Evolutionary conservation across 495 filamentous ascomycete genomes (phyloP).

Genomic region (Beverwykella pulmonaria): DNA sequence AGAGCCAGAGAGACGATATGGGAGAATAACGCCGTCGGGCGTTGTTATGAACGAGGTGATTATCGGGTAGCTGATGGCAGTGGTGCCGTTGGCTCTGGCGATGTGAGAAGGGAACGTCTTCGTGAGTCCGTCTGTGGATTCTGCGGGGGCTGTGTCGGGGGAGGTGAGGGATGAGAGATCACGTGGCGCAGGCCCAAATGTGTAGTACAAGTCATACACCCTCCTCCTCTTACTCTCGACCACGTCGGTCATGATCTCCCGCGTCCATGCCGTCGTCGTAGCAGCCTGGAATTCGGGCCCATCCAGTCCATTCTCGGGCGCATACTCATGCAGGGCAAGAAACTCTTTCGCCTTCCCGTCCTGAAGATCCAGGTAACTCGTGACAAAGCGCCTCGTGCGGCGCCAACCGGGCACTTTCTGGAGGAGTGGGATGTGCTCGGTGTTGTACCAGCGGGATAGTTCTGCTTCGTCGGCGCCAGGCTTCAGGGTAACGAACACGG

Average conservation of each 20-base stretch:
- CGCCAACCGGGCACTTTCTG: slow-evolving; percentile 75
- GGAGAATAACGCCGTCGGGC: slow-evolving; percentile 65
- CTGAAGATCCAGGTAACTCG: slow-evolving; percentile 55
- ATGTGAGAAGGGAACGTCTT: slow-evolving; percentile 49
- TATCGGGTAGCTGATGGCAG: slow-evolving; percentile 51
- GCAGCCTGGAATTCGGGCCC: slow-evolving; percentile 66
- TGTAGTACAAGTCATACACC: slow-evolving; percentile 72
- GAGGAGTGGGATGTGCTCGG: slow-evolving; percentile 73
- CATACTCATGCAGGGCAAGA: slow-evolving; percentile 72
- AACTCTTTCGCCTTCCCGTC: slow-evolving; percentile 56
- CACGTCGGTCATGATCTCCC: slow-evolving; percentile 57
- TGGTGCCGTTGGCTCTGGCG: not conserved
- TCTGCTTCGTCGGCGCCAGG: slow-evolving; percentile 57
- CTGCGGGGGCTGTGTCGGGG: not conserved
- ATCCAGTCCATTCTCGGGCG: slow-evolving; percentile 62
- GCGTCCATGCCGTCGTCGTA: slow-evolving; percentile 59
- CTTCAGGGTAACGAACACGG: slow-evolving; percentile 61
- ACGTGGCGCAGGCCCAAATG: slow-evolving; percentile 73
- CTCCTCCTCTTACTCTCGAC: slow-evolving; percentile 60
- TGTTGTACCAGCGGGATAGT: slow-evolving; percentile 66
- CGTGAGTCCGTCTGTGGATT: slow-evolving; percentile 53
- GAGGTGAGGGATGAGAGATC: slow-evolving; percentile 56
- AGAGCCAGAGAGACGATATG: slow-evolving; percentile 75
- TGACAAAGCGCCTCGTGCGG: slow-evolving; percentile 66
- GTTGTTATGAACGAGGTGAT: slow-evolving; percentile 70